Percentiles rank a stretch among this genome's conserved stretches.
These are phyloP conservation scores for Phyllosticta ampelicida DNA, from an alignment of 2,329 filamentous ascomycete genomes.

Conservation along the genomic window DNA sequence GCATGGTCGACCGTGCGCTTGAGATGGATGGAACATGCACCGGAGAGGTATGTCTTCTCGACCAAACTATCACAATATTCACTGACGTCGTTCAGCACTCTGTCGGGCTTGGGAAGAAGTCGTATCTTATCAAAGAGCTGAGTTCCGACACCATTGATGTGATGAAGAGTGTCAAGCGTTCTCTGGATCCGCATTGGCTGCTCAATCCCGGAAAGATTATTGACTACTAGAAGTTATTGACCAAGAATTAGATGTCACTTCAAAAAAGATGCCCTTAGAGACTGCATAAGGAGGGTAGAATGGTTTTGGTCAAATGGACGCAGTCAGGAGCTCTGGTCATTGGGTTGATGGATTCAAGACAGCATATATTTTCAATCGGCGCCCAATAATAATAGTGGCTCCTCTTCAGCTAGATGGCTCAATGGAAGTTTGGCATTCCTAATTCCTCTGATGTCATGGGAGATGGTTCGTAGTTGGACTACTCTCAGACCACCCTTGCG, in stretches of 20 bases:
- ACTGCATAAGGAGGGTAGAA: no score
- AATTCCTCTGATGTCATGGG: background rate
- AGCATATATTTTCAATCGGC: background rate
- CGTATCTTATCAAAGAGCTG: slow-evolving; percentile 65
- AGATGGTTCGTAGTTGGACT: background rate
- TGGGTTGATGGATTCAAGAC: background rate
- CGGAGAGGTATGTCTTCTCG: slow-evolving; percentile 44
- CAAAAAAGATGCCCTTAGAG: background rate
- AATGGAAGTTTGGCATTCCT: background rate
- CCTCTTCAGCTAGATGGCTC: background rate
- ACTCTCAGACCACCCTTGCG: background rate
- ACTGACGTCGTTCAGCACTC: slow-evolving; percentile 42
- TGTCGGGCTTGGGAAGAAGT: slow-evolving; percentile 78
- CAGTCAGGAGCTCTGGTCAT: background rate
- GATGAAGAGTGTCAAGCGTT: slow-evolving; percentile 75
- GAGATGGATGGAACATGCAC: slow-evolving; percentile 94
- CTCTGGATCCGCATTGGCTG: slow-evolving; percentile 76
- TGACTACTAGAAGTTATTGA: slow-evolving; percentile 33
- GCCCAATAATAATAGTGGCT: background rate
- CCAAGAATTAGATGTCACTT: background rate
- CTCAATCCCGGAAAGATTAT: slow-evolving; percentile 92
- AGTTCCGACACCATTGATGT: slow-evolving; percentile 69
- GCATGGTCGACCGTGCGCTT: slow-evolving; percentile 82
- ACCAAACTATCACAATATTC: background rate
- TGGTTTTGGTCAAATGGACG: background rate